Percentiles rank a stretch among this genome's conserved stretches.
Evolutionary conservation across 2,329 filamentous ascomycete species (phyloP).

Genomic region (Madurella fahalii): DNA sequence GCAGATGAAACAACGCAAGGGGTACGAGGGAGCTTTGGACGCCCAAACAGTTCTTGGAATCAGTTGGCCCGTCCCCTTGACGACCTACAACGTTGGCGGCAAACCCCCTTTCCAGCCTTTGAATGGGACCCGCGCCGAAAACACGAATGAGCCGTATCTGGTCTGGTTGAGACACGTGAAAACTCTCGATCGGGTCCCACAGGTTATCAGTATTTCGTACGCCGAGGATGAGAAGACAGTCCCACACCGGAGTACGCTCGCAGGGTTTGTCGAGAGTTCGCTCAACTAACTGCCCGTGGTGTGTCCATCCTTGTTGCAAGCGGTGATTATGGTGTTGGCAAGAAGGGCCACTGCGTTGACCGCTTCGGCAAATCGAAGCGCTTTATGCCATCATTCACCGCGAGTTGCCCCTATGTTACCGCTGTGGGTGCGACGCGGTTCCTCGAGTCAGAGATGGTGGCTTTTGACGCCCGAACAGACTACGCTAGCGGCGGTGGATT

Average conservation of each 20-base stretch:
- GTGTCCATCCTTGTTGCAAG: conserved; percentile 58
- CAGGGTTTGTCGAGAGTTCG: conserved; percentile 59
- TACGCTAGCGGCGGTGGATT: conserved; percentile 45
- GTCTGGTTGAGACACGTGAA: conserved; percentile 56
- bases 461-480: too few relatives aligned
- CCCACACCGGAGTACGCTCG: conserved; percentile 55
- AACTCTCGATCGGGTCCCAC: conserved; percentile 49
- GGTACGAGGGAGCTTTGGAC: too few relatives aligned
- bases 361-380: conserved; percentile 43
- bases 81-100: too few relatives aligned
- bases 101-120: too few relatives aligned
- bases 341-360: too few relatives aligned
- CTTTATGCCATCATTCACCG: conserved; percentile 52
- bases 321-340: conserved; percentile 56
- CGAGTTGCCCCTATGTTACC: conserved; percentile 54
- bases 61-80: too few relatives aligned
- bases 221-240: conserved; percentile 63
- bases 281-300: conserved; percentile 61
- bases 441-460: conserved; percentile 26
- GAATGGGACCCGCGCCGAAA: too few relatives aligned
- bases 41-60: too few relatives aligned
- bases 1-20: too few relatives aligned
- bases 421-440: conserved; percentile 54
- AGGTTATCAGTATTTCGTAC: conserved; percentile 61
- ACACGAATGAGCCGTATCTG: conserved; percentile 70